Base-by-base conservation (phyloP, 2,329 filamentous ascomycete species). In the Amauroascus niger region DNA sequence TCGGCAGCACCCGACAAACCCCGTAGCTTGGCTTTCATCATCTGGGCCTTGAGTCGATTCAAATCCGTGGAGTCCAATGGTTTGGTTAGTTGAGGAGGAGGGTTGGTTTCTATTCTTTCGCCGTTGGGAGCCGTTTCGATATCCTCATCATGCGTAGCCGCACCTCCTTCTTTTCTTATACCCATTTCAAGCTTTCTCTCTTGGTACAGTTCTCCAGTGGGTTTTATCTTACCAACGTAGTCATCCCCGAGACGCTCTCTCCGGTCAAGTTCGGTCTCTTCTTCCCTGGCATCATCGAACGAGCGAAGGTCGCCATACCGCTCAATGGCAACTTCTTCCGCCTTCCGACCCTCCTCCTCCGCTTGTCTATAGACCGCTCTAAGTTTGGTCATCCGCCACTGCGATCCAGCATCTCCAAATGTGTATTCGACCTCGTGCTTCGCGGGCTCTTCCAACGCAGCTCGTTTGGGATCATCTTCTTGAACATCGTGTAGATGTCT, bases 311-410 rank as follows among this genome's bases (percentile, higher is more conserved):
- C 82, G 1, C 90, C 91, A 64, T 86, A 96, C 11, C 88, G 79
- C 61, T 95, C 86, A 35, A 86, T 62, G 0, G 90, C 93, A 47
- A 97, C 75, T 0, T 95, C 87, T 6, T 97, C 91, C 0, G 94
- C 76, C 0, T 80, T 63, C n/a, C 78, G 78, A 0, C 83, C 83
- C 0, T 76, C 83, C 62, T 93, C 84, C 60, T 94, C 78, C 0
- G 89, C 88, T 52, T 84, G 79, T 24, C 81, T 79, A 67, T 95
- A 95, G 1, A 95, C 87, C 9, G 83, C 86, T 60, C 86, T 89
- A 30, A 98, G 79, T 68, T 90, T 96, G 5, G 86, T 95, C 90
- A 98, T 95, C 48, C 94, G 84, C 93, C 94, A 98, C 62, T 88
- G 81, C 13, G 90, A 91, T 0, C 93, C 91, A 6, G 80, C 73